phyloP scores from a whole-genome alignment of 768 basidiomycete species.

The Suillus subalutaceus region DNA sequence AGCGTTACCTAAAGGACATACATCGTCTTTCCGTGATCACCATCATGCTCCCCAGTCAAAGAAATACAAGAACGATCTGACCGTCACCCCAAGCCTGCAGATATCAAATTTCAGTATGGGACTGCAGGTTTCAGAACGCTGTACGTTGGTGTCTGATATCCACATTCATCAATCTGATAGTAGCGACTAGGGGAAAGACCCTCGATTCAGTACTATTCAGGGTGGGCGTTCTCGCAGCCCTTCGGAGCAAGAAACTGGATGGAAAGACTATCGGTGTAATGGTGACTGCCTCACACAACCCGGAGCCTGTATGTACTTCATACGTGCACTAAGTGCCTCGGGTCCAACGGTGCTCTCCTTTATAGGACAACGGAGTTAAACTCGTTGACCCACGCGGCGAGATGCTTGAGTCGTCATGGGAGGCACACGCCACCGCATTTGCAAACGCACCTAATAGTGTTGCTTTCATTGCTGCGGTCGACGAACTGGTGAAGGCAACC shows the following conservation, averaged over 20 bases:
- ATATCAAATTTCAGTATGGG: constrained; percentile 81
- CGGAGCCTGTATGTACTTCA: constrained; percentile 73
- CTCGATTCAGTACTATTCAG: constrained; percentile 95
- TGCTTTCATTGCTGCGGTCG: constrained; percentile 69
- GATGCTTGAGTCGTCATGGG: constrained; percentile 96
- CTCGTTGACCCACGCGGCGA: constrained; percentile 96
- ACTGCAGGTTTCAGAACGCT: constrained; percentile 93
- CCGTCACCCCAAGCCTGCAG: constrained; percentile 71
- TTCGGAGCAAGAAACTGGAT: constrained; percentile 89
- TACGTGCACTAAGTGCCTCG: constrained; percentile 1
- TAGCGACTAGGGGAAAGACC: constrained; percentile 53
- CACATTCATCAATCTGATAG: constrained; percentile 14
- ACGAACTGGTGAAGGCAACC: constrained; percentile 57
- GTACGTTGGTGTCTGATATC: constrained; percentile 49
- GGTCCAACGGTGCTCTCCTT: constrained; percentile 11
- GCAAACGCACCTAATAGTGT: constrained; percentile 81
- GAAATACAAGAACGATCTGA: constrained; percentile 54
- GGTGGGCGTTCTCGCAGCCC: constrained; percentile 85
- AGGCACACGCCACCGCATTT: constrained; percentile 79
- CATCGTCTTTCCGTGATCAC: constrained; percentile 4
- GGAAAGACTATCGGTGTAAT: constrained; percentile 95
- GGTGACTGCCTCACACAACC: constrained; percentile 99
- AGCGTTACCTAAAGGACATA: neutral
- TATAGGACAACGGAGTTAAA: constrained; percentile 97
- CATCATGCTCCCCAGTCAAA: constrained; percentile 44